These are phyloP conservation scores for Claviceps sorghi DNA, from an alignment of 2,329 filamentous ascomycete species.

Conservation along the genomic window DNA sequence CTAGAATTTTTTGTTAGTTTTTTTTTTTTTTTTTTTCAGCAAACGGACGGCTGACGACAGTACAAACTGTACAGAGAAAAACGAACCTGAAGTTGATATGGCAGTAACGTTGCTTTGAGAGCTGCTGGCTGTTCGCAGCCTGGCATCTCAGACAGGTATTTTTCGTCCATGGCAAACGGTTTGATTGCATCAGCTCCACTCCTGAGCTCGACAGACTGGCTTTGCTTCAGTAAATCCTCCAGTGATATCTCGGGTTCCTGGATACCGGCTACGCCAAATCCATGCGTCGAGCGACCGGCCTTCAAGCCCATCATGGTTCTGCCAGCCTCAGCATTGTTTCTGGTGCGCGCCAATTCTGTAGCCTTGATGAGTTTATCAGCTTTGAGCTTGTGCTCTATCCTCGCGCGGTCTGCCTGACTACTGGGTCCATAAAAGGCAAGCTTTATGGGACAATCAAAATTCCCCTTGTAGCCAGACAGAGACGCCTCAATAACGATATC, in stretches of 20 bases:
- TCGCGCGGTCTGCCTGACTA: conserved; percentile 33
- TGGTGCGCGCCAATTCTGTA: conserved; percentile 40
- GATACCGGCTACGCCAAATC: conserved; percentile 16
- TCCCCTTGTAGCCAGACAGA: conserved; percentile 50
- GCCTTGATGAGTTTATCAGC: conserved; percentile 47
- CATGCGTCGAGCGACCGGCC: conserved; percentile 23
- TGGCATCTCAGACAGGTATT: conserved; percentile 55
- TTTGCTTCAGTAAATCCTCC: conserved; percentile 49
- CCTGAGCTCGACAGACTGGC: conserved; percentile 53
- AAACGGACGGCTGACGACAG: neutral
- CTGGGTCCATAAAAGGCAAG: conserved; percentile 56
- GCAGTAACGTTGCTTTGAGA: conserved; percentile 54
- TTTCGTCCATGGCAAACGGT: conserved; percentile 56
- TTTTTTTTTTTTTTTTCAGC: conserved; percentile 9
- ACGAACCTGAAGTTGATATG: conserved; percentile 56
- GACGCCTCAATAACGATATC: conserved; percentile 53
- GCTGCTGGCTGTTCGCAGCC: conserved; percentile 52
- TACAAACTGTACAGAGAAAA: neutral
- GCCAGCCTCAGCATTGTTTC: conserved; percentile 36
- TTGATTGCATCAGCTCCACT: conserved; percentile 51
- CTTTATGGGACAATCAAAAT: conserved; percentile 58
- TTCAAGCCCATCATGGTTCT: conserved; percentile 28
- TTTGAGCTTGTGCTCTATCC: conserved; percentile 48
- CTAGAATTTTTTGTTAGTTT: no score
- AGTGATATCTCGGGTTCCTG: conserved; percentile 31